phyloP scores from a whole-genome alignment of 306 rosid species.

The Nissolia schottii region DNA sequence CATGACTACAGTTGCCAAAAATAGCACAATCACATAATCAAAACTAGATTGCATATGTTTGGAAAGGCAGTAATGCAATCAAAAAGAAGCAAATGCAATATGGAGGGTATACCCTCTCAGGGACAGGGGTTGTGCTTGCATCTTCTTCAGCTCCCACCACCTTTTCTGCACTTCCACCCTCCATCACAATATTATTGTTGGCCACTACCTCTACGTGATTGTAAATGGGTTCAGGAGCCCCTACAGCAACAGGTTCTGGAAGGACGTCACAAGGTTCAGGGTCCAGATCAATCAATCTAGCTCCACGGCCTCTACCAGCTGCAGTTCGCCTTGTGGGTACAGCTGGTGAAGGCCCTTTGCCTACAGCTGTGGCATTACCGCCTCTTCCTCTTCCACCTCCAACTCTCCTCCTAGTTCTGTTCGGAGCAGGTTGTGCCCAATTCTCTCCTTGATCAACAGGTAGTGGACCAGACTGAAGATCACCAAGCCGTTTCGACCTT shows the following conservation, averaged over 20 bases:
- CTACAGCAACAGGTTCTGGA: constrained; percentile 62
- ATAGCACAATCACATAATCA: constrained; percentile 9
- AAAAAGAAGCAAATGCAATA: constrained; percentile 18
- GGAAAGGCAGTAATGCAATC: constrained; percentile 18
- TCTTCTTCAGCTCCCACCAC: constrained; percentile 72
- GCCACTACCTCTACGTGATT: constrained; percentile 61
- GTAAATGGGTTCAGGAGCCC: constrained; percentile 54
- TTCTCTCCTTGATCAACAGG: constrained; percentile 72
- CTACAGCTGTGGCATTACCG: constrained; percentile 71
- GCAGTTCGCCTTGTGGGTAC: constrained; percentile 80
- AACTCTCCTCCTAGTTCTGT: constrained; percentile 70
- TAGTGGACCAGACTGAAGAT: constrained; percentile 73
- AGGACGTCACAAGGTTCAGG: constrained; percentile 69
- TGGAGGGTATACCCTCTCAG: constrained; percentile 70
- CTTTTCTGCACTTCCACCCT: constrained; percentile 84
- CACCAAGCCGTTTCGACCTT: constrained; percentile 91
- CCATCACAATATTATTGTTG: constrained; percentile 68
- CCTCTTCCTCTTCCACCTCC: constrained; percentile 89
- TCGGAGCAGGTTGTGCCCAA: constrained; percentile 60
- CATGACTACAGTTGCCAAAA: neutral
- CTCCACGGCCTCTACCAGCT: constrained; percentile 94
- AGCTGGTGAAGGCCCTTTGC: constrained; percentile 72
- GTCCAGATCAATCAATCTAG: constrained; percentile 70
- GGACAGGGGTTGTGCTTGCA: constrained; percentile 69
- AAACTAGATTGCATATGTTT: neutral